phyloP scores from a whole-genome alignment of 441 rosid genomes.

The Raphanus hybrid region DNA sequence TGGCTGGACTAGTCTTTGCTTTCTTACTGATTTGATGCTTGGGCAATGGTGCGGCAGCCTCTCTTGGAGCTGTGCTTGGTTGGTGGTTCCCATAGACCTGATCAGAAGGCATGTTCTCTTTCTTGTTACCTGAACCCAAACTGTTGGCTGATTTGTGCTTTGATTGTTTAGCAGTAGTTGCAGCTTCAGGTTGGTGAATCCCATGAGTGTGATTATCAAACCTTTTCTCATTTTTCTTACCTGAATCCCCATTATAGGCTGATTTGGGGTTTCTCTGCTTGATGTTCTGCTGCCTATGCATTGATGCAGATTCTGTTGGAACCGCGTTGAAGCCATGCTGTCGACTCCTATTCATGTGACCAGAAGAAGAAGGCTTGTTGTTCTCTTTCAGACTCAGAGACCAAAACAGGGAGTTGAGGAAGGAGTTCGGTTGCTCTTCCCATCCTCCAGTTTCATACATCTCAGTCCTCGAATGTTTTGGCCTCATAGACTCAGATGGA shows the following conservation, averaged over 20 bases:
- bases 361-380: constrained; percentile 6
- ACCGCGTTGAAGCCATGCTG: constrained; percentile 10
- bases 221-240: constrained; percentile 37
- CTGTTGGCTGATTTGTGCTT: constrained; percentile 22
- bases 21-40: constrained; percentile 36
- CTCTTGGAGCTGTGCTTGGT: constrained; percentile 27
- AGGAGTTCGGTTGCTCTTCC: constrained; percentile 44
- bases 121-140: constrained; percentile 27
- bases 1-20: constrained; percentile 18
- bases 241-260: constrained; percentile 2
- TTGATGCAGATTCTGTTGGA: constrained; percentile 16
- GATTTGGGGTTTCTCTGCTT: constrained; percentile 20
- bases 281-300: constrained; percentile 10
- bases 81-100: constrained; percentile 17
- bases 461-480: constrained; percentile 56
- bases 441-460: constrained; percentile 40
- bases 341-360: constrained; percentile 7
- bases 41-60: constrained; percentile 1
- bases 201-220: constrained; percentile 19
- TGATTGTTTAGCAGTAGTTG: constrained; percentile 17
- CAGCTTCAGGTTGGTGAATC: constrained; percentile 31
- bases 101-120: constrained; percentile 34
- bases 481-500: constrained; percentile 49
- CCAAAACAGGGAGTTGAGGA: constrained; percentile 50
- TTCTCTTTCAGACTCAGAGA: constrained; percentile 41